Percentiles rank a stretch among this genome's conserved stretches.
Evolutionary conservation across 2,329 filamentous ascomycete species (phyloP).

Genomic region (Microsporum canis): DNA sequence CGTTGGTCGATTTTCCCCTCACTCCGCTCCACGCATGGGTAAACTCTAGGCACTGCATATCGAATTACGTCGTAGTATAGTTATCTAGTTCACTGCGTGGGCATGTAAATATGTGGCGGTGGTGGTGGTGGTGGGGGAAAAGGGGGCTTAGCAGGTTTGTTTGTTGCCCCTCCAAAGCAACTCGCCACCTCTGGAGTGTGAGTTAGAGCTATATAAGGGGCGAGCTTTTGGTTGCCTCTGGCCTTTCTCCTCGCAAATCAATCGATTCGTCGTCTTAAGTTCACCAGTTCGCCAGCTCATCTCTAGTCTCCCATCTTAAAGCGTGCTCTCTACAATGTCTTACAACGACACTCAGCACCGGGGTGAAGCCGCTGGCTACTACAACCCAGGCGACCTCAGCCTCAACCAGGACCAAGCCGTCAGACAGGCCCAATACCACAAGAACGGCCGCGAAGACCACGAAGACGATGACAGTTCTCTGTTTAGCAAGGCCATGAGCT

Average conservation of each 20-base stretch:
- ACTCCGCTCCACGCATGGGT: neutral
- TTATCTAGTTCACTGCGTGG: too few relatives aligned
- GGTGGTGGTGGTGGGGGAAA: neutral
- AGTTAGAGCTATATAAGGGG: too few relatives aligned
- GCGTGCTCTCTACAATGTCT: constrained; percentile 13
- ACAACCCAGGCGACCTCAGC: constrained; percentile 24
- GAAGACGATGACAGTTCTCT: constrained; percentile 32
- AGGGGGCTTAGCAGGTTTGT: neutral
- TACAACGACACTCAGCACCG: neutral
- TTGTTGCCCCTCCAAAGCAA: constrained; percentile 1
- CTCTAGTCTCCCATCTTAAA: constrained; percentile 1
- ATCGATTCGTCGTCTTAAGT: neutral
- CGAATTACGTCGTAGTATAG: too few relatives aligned
- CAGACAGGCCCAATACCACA: constrained; percentile 41
- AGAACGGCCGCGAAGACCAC: constrained; percentile 29
- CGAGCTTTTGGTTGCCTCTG: neutral
- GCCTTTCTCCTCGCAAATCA: neutral
- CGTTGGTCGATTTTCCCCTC: neutral
- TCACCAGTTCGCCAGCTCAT: neutral
- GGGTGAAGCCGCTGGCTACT: constrained; percentile 5
- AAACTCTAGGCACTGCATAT: too few relatives aligned
- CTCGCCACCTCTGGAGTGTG: neutral
- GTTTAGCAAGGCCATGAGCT: constrained; percentile 47
- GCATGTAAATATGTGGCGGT: neutral
- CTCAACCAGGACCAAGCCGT: constrained; percentile 43